Evolutionary conservation across 768 basidiomycete genomes (phyloP), one percentile per base, ranked within the genome.

Genomic region (Tylopilus vinaceipallidus): DNA sequence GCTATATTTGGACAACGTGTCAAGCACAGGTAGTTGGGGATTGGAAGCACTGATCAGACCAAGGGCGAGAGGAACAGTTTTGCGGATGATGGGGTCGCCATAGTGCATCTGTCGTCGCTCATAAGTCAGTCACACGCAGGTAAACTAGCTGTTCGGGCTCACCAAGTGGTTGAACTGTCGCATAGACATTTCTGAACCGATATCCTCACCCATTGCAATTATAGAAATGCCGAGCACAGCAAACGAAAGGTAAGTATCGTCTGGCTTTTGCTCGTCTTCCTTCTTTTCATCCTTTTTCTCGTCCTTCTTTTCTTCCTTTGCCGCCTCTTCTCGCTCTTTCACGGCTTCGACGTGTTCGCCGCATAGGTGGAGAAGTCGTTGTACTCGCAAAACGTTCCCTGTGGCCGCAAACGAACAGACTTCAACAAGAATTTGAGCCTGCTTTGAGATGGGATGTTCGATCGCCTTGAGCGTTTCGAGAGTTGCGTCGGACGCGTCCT

Each of bases 131-230:
- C 6, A 12, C 17, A 5, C 16, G 44, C 6, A 37, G 10, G 11
- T 37, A 34, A 43, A n/a, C n/a, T n/a, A n/a, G n/a, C 24, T 5
- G 19, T 19, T 37, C 34, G 20, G 22, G 73, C 84, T 59, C 56
- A 95, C 95, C 46, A 99, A 75, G 66, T 99, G 97, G 69, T 98
- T 97, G 76, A 98, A 95, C 60, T 95, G 92, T 56, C 97, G 75
- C 60, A 98, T 71, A n/a, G 90, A 86, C 97, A 99, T 98, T 68
- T 98, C 92, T 2, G 94, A 85, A 41, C 97, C 97, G 41, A 98
- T 84, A 20, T 98, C 95, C 71, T 99, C 97, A 17, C 97, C 97
- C 94, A 98, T 98, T 4, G 97, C 86, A 37, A 98, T 89, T 50
- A 98, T 70, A 0, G 95, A 86, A 60, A 99, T 91, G 23, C 93